These are phyloP conservation scores for Rozella allomycis DNA, from an alignment of 371 early-diverging fungal genomes.

Conservation along the genomic window DNA sequence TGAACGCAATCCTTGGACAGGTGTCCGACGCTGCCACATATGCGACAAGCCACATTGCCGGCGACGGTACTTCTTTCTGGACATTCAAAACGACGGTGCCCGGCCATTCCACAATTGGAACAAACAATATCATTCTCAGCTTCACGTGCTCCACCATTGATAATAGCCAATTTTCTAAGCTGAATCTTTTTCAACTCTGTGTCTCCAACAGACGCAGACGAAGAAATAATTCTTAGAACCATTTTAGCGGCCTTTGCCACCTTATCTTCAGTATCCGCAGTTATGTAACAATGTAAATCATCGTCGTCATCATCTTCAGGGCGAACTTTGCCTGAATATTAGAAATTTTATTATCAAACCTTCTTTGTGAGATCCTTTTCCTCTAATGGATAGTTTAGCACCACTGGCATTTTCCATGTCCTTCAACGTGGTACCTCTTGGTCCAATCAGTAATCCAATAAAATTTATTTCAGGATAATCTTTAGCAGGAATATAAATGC, in stretches of 20 bases:
- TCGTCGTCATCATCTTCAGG: conserved; percentile 42
- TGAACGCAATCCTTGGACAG: conserved; percentile 55
- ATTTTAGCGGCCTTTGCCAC: conserved; percentile 57
- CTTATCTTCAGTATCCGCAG: conserved; percentile 72
- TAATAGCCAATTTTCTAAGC: conserved; percentile 72
- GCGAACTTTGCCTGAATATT: conserved; percentile 31
- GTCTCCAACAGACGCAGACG: conserved; percentile 75
- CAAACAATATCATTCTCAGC: conserved; percentile 33
- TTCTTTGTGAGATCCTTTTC: conserved; percentile 86
- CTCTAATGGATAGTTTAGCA: conserved; percentile 86
- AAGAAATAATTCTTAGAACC: conserved; percentile 78
- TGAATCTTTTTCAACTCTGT: conserved; percentile 83
- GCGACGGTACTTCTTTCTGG: conserved; percentile 71
- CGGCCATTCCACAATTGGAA: conserved; percentile 7
- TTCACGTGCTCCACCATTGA: conserved; percentile 86
- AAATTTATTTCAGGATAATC: conserved; percentile 92
- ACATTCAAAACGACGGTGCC: conserved; percentile 81
- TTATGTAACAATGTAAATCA: conserved; percentile 76
- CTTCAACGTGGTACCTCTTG: conserved; percentile 85
- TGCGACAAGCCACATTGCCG: conserved; percentile 56
- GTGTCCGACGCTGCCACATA: conserved; percentile 79
- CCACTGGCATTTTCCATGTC: conserved; percentile 81
- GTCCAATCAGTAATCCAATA: conserved; percentile 87
- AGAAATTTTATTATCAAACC: conserved; percentile 40
- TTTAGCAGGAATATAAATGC: conserved; percentile 71